These are phyloP conservation scores for Colletotrichum coccodes DNA, from an alignment of 2,329 filamentous ascomycete species.

Conservation along the genomic window DNA sequence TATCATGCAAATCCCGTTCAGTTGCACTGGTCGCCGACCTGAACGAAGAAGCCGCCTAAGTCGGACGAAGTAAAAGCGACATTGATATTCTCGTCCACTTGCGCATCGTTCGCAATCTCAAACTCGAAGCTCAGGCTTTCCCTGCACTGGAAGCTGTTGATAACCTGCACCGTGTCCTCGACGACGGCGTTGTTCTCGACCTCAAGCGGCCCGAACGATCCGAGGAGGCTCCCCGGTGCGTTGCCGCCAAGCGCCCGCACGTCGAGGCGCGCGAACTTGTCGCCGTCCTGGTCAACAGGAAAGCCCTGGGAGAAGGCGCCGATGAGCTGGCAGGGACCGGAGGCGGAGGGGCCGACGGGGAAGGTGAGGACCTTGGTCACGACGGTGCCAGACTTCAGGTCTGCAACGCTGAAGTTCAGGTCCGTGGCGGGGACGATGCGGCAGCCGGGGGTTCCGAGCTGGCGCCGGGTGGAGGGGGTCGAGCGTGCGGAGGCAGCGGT, in stretches of 20 bases:
- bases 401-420: slow-evolving; percentile 21
- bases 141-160: slow-evolving; percentile 26
- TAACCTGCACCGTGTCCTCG: not conserved
- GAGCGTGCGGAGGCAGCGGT: not conserved
- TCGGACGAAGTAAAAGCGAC: slow-evolving; percentile 4
- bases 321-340: slow-evolving; percentile 24
- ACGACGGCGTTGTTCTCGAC: slow-evolving; percentile 5
- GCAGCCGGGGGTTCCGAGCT: not conserved
- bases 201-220: slow-evolving; percentile 23
- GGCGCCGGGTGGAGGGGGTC: slow-evolving; percentile 13
- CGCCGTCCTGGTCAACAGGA: slow-evolving; percentile 21
- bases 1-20: not conserved
- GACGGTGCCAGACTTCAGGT: slow-evolving; percentile 13
- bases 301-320: slow-evolving; percentile 21
- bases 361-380: slow-evolving; percentile 22
- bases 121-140: slow-evolving; percentile 14
- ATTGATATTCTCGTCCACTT: not conserved
- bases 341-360: slow-evolving; percentile 2
- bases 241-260: slow-evolving; percentile 7
- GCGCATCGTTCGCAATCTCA: slow-evolving; percentile 6
- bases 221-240: slow-evolving; percentile 13
- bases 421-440: slow-evolving; percentile 15
- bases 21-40: slow-evolving; percentile 27
- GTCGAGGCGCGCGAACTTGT: slow-evolving; percentile 17
- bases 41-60: slow-evolving; percentile 11